Evolutionary conservation across 148 eudicot species (phyloP).

Genomic region (Rheum nobile): DNA sequence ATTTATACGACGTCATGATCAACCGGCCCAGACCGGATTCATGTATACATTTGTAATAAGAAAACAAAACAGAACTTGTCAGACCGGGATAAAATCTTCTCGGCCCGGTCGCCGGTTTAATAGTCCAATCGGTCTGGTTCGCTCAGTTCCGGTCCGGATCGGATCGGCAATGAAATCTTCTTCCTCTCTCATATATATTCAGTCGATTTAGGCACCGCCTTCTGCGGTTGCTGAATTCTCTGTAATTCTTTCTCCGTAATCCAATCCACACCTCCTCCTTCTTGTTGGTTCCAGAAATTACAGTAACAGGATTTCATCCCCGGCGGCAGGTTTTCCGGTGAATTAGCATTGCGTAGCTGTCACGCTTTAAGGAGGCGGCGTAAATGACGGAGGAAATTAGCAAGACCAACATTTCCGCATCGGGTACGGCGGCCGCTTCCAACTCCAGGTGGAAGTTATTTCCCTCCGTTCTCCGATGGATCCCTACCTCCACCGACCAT

Average conservation of each 20-base stretch:
- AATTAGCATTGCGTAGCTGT: slow-evolving; percentile 23
- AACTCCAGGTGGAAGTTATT: slow-evolving; percentile 30
- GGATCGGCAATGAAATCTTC: background rate
- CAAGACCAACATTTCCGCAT: slow-evolving; percentile 12
- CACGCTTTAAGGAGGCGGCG: slow-evolving; percentile 1
- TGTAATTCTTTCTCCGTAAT: background rate
- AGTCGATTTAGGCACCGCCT: background rate
- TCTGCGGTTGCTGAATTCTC: background rate
- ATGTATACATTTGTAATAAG: background rate
- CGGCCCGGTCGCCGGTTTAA: background rate
- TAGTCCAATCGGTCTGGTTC: background rate
- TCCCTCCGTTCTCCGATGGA: slow-evolving; percentile 65
- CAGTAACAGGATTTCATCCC: background rate
- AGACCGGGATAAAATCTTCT: background rate
- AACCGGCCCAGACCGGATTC: background rate
- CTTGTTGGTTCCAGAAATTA: background rate
- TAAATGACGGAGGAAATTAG: slow-evolving; percentile 50
- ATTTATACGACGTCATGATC: too few species aligned
- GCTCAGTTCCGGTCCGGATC: background rate
- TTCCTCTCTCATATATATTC: background rate
- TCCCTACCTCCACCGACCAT: slow-evolving; percentile 70
- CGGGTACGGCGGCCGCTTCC: slow-evolving; percentile 18
- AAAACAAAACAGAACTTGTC: background rate
- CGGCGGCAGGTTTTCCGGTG: slow-evolving; percentile 1
- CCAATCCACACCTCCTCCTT: background rate